Conservation (phyloP, 2,329 filamentous ascomycete genomes). For the Xylariaceae sp. region DNA sequence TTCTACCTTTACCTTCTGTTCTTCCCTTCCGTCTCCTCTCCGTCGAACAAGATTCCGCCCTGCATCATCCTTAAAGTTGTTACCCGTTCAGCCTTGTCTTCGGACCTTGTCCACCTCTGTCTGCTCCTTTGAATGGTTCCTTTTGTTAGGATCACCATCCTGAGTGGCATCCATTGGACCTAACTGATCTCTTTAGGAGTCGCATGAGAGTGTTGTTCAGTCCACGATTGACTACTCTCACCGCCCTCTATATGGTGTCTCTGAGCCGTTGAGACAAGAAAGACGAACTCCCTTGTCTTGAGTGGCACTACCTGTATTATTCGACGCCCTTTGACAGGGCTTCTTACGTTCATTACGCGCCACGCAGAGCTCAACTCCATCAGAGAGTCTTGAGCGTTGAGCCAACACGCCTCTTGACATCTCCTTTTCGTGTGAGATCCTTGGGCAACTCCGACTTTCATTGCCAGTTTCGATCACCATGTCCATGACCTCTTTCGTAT, state of each 20-base stretch:
- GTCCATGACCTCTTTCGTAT: background rate
- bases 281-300: background rate
- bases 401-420: background rate
- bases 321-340: conserved; percentile 37
- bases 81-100: background rate
- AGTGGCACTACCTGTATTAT: background rate
- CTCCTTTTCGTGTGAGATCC: background rate
- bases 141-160: background rate
- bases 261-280: background rate
- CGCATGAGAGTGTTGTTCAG: background rate
- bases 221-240: background rate
- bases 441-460: background rate
- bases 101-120: conserved; percentile 1
- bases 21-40: background rate
- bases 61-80: background rate
- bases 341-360: conserved; percentile 31
- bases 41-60: background rate
- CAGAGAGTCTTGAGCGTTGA: background rate
- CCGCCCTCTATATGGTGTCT: conserved; percentile 3
- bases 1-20: background rate
- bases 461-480: conserved; percentile 13
- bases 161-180: background rate
- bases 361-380: conserved; percentile 1
- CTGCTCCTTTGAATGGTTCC: background rate
- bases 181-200: conserved; percentile 4